phyloP scores from a whole-genome alignment of 2,329 filamentous ascomycete genomes.

The Parastagonospora avenae region DNA sequence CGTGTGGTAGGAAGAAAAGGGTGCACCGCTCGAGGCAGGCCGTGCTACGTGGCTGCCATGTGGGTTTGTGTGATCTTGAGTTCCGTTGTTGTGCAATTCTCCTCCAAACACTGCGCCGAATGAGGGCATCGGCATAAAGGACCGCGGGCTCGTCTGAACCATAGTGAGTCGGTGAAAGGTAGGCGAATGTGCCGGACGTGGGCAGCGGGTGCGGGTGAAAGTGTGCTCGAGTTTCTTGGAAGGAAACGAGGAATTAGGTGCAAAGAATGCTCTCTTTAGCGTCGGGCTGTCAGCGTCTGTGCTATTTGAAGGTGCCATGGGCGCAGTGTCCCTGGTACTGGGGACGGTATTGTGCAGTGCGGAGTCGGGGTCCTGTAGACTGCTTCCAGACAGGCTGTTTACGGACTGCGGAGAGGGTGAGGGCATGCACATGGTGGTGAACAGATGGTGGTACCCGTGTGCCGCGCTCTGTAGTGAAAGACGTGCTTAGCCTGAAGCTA shows the following conservation, averaged over 20 bases:
- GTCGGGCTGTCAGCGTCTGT: conserved; percentile 43
- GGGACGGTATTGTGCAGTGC: conserved; percentile 8
- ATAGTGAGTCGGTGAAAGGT: conserved; percentile 37
- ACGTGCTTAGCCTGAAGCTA: conserved; percentile 2
- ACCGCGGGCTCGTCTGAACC: conserved; percentile 44
- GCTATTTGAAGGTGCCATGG: conserved; percentile 33
- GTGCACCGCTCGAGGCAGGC: conserved; percentile 41
- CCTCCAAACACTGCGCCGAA: conserved; percentile 78
- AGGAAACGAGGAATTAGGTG: conserved; percentile 42
- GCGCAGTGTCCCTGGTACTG: conserved; percentile 11
- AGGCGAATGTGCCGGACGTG: conserved; percentile 20
- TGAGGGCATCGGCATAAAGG: conserved; percentile 64
- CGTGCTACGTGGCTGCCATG: conserved; percentile 40
- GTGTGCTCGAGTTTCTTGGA: conserved; percentile 33
- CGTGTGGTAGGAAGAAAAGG: conserved; percentile 57
- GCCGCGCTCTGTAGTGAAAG: conserved; percentile 6
- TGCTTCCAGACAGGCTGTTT: conserved; percentile 1
- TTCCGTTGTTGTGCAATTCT: conserved; percentile 54
- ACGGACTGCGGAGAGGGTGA: conserved; percentile 10
- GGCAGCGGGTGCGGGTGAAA: conserved; percentile 23
- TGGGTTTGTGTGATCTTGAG: conserved; percentile 52
- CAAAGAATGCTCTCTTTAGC: conserved; percentile 42
- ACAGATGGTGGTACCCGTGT: conserved; percentile 10
- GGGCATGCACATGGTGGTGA: conserved; percentile 15
- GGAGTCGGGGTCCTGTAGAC: conserved; percentile 6